Evolutionary conservation across 225 moss, liverwort and hornwort genomes (phyloP).

Genomic region (Polytrichum commune): DNA sequence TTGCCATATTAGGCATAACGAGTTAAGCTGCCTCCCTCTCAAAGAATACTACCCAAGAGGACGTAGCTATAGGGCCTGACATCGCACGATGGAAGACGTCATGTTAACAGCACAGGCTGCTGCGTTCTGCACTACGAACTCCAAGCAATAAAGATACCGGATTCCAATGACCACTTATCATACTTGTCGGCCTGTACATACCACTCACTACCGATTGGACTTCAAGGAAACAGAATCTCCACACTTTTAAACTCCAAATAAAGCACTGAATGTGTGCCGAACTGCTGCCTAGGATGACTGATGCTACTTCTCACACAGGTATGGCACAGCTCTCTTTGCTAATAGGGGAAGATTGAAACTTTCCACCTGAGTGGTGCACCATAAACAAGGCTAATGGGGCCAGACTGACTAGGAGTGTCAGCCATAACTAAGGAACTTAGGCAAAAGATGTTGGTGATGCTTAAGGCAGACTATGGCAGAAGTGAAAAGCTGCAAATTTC

Average conservation of each 20-base stretch:
- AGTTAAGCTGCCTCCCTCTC: slow-evolving; percentile 12
- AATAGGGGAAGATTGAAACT: slow-evolving; percentile 1
- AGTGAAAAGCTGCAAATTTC: slow-evolving; percentile 8
- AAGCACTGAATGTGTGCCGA: slow-evolving; percentile 25
- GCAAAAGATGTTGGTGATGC: not conserved
- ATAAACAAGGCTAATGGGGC: slow-evolving; percentile 9
- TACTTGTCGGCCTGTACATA: slow-evolving; percentile 28
- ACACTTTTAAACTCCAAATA: slow-evolving; percentile 23
- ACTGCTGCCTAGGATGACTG: slow-evolving; percentile 18
- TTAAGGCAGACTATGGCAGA: slow-evolving; percentile 14
- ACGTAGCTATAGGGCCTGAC: slow-evolving; percentile 14
- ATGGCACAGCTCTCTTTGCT: slow-evolving; percentile 8
- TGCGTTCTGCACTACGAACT: not conserved
- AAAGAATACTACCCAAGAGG: slow-evolving; percentile 17
- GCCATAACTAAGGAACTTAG: not conserved
- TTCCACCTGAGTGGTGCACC: slow-evolving; percentile 10
- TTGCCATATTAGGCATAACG: slow-evolving; percentile 9
- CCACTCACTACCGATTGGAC: slow-evolving; percentile 28
- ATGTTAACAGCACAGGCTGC: not conserved
- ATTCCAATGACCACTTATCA: slow-evolving; percentile 30
- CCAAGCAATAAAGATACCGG: slow-evolving; percentile 18
- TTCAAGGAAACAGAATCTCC: slow-evolving; percentile 19
- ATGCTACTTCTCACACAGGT: slow-evolving; percentile 15
- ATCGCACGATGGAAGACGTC: slow-evolving; percentile 3
- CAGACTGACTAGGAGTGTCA: slow-evolving; percentile 5